Evolutionary conservation across 768 basidiomycete genomes (phyloP).

Genomic region (Russula olivacea): DNA sequence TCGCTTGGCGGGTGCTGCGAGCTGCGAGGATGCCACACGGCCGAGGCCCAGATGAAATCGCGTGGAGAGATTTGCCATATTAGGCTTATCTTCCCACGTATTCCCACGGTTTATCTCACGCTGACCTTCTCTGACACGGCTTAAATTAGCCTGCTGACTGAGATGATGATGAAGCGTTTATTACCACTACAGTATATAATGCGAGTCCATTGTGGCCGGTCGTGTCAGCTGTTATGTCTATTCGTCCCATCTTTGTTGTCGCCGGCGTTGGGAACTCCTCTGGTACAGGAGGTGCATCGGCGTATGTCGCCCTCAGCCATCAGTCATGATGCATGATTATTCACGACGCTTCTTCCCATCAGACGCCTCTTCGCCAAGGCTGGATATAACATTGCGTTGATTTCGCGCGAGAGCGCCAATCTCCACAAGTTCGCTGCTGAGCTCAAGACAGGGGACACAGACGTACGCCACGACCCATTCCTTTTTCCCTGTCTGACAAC

Average conservation of each 20-base stretch:
- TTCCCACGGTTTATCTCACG: conserved; percentile 1
- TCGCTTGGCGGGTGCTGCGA: too few relatives aligned
- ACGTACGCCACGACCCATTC: conserved; percentile 27
- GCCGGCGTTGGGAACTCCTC: conserved; percentile 39
- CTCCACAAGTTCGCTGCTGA: conserved; percentile 34
- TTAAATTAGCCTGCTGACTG: conserved; percentile 4
- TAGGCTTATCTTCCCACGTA: neutral
- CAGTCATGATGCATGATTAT: neutral
- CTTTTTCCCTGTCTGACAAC: neutral
- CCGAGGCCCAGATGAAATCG: too few relatives aligned
- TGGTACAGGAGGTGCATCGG: conserved; percentile 39
- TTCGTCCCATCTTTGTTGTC: conserved; percentile 36
- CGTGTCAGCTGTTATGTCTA: conserved; percentile 26
- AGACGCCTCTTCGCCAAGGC: conserved; percentile 37
- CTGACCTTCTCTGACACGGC: neutral
- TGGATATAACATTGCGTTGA: conserved; percentile 39
- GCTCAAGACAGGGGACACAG: conserved; percentile 35
- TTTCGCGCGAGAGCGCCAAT: conserved; percentile 34
- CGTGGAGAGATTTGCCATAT: neutral
- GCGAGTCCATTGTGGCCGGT: neutral
- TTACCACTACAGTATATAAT: neutral
- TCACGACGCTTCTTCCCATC: neutral
- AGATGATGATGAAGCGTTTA: neutral
- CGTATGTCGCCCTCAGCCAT: conserved; percentile 29
- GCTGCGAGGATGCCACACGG: neutral